These are phyloP conservation scores for Saksenaea vasiformis DNA, from an alignment of 371 early-diverging fungal species.

Conservation along the genomic window DNA sequence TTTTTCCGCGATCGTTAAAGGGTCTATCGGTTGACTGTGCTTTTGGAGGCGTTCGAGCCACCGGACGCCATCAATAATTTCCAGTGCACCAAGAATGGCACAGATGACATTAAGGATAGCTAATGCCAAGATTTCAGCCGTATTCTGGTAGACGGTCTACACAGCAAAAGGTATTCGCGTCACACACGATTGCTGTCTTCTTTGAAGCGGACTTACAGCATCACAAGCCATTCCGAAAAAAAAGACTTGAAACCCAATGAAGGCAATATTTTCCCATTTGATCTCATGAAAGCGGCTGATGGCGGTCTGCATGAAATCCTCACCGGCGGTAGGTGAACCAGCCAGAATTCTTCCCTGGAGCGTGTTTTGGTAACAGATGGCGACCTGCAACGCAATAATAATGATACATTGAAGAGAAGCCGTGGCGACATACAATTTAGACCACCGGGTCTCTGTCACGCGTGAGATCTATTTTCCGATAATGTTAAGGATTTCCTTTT, in stretches of 20 bases:
- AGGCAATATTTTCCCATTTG: slow-evolving; percentile 47
- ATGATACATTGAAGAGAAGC: slow-evolving; percentile 33
- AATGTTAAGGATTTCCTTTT: background rate
- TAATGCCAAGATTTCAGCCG: slow-evolving; percentile 30
- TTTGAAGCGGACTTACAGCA: slow-evolving; percentile 36
- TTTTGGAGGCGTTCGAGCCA: slow-evolving; percentile 24
- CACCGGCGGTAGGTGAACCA: background rate
- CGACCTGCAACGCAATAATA: slow-evolving; percentile 28
- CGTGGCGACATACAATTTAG: slow-evolving; percentile 32
- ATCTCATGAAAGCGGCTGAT: slow-evolving; percentile 35
- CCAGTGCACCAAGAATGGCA: slow-evolving; percentile 35
- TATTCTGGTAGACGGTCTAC: slow-evolving; percentile 15
- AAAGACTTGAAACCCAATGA: slow-evolving; percentile 42
- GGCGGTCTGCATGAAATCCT: slow-evolving; percentile 15
- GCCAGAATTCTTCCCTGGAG: slow-evolving; percentile 21
- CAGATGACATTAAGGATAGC: slow-evolving; percentile 35
- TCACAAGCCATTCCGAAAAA: slow-evolving; percentile 47
- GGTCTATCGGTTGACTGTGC: slow-evolving; percentile 7
- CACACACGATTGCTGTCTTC: background rate
- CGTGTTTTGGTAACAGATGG: slow-evolving; percentile 36
- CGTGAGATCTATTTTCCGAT: slow-evolving; percentile 27
- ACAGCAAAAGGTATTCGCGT: background rate
- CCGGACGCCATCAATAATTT: slow-evolving; percentile 33
- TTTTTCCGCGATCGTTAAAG: slow-evolving; percentile 29
- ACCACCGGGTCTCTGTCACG: slow-evolving; percentile 43